Percentiles rank a stretch among this genome's conserved stretches.
These are phyloP conservation scores for Suhomyces pyralidae DNA, from an alignment of 805 yeast species.

Conservation along the genomic window DNA sequence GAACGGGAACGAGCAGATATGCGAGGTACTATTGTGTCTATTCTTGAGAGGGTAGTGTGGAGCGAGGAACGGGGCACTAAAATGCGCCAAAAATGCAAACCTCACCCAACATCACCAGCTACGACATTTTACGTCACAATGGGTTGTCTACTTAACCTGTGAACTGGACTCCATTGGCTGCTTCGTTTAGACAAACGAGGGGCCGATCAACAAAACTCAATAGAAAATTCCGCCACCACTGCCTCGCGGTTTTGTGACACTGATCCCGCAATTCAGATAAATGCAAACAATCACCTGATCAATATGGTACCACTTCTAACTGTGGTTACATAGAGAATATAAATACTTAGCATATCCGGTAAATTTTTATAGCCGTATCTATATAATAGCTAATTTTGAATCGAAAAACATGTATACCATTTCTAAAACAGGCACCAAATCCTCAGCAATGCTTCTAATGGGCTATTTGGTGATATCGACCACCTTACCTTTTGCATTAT, in stretches of 20 bases:
- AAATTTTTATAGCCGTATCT: neutral
- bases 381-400: neutral
- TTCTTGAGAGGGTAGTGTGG: neutral
- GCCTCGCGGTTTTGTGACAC: neutral
- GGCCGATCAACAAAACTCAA: neutral
- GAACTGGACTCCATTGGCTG: neutral
- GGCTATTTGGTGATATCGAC: constrained; percentile 39
- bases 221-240: neutral
- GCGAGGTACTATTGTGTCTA: neutral
- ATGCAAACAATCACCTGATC: constrained; percentile 4
- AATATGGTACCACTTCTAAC: constrained; percentile 5
- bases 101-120: neutral
- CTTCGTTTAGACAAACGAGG: neutral
- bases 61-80: neutral
- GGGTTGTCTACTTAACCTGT: neutral
- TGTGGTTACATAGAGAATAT: constrained; percentile 6
- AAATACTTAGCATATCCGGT: neutral
- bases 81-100: neutral
- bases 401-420: constrained; percentile 20
- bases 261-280: neutral
- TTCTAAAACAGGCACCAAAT: constrained; percentile 15
- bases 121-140: neutral
- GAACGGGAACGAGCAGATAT: neutral
- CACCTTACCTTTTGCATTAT: constrained; percentile 38
- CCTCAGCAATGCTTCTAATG: constrained; percentile 30